These are phyloP conservation scores for Clonostachys sp. DNA, from an alignment of 2,329 filamentous ascomycete genomes.

Conservation along the genomic window DNA sequence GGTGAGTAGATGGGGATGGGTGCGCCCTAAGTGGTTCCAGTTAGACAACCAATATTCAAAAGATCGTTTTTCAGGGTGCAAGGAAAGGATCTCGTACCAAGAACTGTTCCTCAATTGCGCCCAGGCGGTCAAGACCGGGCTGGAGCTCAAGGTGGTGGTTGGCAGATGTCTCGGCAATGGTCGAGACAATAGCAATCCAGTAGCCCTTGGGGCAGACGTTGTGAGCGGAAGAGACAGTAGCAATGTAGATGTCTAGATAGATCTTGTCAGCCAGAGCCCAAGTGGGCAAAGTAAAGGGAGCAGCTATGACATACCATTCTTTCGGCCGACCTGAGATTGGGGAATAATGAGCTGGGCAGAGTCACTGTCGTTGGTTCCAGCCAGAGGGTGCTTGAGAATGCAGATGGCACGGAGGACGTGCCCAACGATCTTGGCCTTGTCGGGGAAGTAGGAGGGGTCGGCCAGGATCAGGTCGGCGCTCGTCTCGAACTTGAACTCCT, in stretches of 20 bases:
- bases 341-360: constrained; percentile 95
- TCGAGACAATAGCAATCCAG: constrained; percentile 98
- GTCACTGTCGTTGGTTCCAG: constrained; percentile 83
- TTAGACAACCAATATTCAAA: neutral
- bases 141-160: constrained; percentile 97
- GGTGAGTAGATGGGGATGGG: constrained; percentile 95
- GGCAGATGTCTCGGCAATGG: constrained; percentile 83
- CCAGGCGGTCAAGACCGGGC: constrained; percentile 86
- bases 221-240: constrained; percentile 90
- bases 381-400: constrained; percentile 91
- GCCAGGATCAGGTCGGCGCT: constrained; percentile 95
- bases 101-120: constrained; percentile 94
- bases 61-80: neutral
- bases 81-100: constrained; percentile 52
- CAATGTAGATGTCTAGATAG: constrained; percentile 83
- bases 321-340: constrained; percentile 93
- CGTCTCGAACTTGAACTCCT: constrained; percentile 93
- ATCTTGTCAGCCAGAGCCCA: constrained; percentile 3
- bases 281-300: neutral
- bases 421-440: constrained; percentile 81
- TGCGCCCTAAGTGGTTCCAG: constrained; percentile 44
- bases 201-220: constrained; percentile 97
- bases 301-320: constrained; percentile 66
- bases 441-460: constrained; percentile 93
- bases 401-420: constrained; percentile 96